Evolutionary conservation across 495 filamentous ascomycete species (phyloP).

Genomic region (Filosporella fistucella): DNA sequence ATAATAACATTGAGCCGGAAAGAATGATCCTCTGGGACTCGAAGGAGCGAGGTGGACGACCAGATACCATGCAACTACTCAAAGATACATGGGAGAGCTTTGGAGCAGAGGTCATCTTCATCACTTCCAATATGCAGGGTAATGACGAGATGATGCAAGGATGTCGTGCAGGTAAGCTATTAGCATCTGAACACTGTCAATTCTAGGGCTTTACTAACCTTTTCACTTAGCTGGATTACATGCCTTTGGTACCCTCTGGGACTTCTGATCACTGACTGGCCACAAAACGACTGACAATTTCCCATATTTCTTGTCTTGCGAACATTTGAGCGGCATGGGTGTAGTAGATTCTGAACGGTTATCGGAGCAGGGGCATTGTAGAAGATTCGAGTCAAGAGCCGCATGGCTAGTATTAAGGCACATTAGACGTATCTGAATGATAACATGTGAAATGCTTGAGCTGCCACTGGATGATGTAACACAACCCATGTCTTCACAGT

Average conservation of each 20-base stretch:
- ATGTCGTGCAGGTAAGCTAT: conserved; percentile 32
- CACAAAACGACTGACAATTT: no score
- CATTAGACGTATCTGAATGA: no score
- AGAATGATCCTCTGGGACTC: conserved; percentile 44
- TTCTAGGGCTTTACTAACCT: conserved; percentile 24
- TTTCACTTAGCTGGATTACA: conserved; percentile 29
- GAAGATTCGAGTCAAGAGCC: no score
- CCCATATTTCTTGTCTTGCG: no score
- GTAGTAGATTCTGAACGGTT: no score
- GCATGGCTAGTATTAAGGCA: no score
- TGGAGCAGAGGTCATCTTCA: conserved; percentile 43
- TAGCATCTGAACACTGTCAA: conserved; percentile 2
- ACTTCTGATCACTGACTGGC: conserved; percentile 36
- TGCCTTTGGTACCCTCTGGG: conserved; percentile 41
- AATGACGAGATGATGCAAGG: conserved; percentile 45
- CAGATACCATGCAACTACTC: conserved; percentile 35
- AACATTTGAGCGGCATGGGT: no score
- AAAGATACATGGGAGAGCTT: conserved; percentile 38
- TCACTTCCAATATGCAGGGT: conserved; percentile 39
- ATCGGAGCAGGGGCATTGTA: no score
- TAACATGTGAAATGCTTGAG: no score
- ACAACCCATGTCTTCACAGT: no score
- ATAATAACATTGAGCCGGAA: conserved; percentile 38
- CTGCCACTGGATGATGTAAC: no score
- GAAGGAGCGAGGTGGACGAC: conserved; percentile 38